Percentiles rank a stretch among this genome's conserved stretches.
phyloP scores from a whole-genome alignment of 1,284 basidiomycete genomes.

The Gymnopus androsaceus region DNA sequence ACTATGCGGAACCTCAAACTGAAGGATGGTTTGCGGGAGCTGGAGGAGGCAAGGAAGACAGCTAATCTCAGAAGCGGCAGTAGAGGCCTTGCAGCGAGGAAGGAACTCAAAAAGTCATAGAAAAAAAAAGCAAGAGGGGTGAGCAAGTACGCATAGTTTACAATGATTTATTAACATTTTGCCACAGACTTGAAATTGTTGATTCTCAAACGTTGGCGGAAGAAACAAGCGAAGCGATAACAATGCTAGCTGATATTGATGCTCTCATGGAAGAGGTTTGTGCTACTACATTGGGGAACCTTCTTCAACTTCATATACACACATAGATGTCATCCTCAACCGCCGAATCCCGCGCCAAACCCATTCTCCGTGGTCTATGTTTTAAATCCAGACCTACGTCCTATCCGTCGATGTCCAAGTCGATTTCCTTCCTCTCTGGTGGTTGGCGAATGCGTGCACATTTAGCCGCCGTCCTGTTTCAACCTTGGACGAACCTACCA shows the following conservation, averaged over 20 bases:
- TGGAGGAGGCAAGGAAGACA: slow-evolving; percentile 52
- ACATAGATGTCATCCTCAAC: slow-evolving; percentile 37
- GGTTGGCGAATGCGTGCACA: slow-evolving; percentile 75
- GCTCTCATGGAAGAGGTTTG: slow-evolving; percentile 40
- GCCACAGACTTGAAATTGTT: not conserved
- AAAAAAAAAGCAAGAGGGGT: slow-evolving; percentile 34
- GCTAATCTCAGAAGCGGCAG: slow-evolving; percentile 62
- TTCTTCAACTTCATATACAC: slow-evolving; percentile 14
- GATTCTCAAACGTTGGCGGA: not conserved
- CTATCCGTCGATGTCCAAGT: slow-evolving; percentile 49
- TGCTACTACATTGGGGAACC: slow-evolving; percentile 10
- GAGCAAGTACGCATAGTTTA: not conserved
- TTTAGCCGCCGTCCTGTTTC: slow-evolving; percentile 76
- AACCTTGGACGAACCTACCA: slow-evolving; percentile 43
- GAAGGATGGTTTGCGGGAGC: slow-evolving; percentile 35
- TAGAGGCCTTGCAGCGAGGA: slow-evolving; percentile 59
- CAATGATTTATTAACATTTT: not conserved
- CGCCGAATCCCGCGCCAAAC: slow-evolving; percentile 56
- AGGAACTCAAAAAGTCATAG: slow-evolving; percentile 53
- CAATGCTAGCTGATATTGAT: slow-evolving; percentile 40
- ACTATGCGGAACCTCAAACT: slow-evolving; percentile 27
- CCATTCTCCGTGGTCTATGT: slow-evolving; percentile 66
- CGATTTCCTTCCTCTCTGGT: slow-evolving; percentile 58
- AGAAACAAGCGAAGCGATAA: slow-evolving; percentile 30
- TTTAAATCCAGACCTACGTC: slow-evolving; percentile 45